A percentile compares a stretch with the other conserved stretches of the same genome.
Evolutionary conservation across 768 basidiomycete species (phyloP).

Genomic region (Mycena floridula): DNA sequence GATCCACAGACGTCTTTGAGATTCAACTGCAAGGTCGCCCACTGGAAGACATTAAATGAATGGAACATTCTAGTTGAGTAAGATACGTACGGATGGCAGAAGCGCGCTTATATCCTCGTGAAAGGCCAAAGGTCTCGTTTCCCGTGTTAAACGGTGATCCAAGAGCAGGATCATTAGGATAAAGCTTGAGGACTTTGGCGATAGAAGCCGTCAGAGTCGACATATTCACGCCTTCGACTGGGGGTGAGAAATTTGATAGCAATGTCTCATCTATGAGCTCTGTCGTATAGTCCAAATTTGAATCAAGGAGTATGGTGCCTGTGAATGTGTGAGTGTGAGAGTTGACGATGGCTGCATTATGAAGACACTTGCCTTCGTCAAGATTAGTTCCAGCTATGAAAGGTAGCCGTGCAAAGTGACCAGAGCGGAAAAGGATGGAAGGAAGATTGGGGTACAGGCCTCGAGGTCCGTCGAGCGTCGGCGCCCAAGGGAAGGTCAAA

Average conservation of each 20-base stretch:
- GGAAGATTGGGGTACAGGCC: constrained; percentile 34
- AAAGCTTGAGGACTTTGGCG: constrained; percentile 25
- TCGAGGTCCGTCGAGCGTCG: constrained; percentile 34
- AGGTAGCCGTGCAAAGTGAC: constrained; percentile 27
- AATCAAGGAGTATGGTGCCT: constrained; percentile 26
- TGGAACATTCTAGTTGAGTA: not conserved
- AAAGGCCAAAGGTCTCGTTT: constrained; percentile 36
- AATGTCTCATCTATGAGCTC: constrained; percentile 13
- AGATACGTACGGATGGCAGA: constrained; percentile 23
- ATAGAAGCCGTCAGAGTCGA: constrained; percentile 11
- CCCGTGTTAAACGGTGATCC: constrained; percentile 42
- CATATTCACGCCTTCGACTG: not conserved
- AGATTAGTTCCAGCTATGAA: constrained; percentile 39
- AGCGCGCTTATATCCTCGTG: constrained; percentile 31
- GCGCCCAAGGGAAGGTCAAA: constrained; percentile 24
- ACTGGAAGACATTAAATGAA: not conserved
- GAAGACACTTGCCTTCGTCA: constrained; percentile 40
- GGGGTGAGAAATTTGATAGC: constrained; percentile 19
- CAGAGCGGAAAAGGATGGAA: constrained; percentile 23
- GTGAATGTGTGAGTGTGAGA: not conserved
- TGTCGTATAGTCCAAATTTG: constrained; percentile 16
- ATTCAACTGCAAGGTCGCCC: constrained; percentile 22
- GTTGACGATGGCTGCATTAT: not conserved
- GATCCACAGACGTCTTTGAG: constrained; percentile 16
- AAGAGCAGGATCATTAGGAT: constrained; percentile 34